Conservation (phyloP, 768 basidiomycete species). For the Leccinum rimulosum region DNA sequence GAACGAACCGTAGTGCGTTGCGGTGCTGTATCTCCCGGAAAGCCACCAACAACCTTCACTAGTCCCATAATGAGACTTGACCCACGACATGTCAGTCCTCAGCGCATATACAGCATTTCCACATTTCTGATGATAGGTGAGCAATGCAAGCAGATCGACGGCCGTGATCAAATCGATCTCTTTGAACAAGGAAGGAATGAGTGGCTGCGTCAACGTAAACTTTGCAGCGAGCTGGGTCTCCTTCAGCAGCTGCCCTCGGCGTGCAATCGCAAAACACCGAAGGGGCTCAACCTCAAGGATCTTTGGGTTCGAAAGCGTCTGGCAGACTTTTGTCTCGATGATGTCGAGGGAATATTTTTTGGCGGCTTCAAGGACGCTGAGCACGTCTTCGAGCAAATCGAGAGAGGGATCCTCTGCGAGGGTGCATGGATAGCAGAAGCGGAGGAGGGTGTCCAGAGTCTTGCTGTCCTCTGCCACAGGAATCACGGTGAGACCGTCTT, state of each 20-base stretch:
- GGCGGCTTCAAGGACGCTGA: constrained; percentile 9
- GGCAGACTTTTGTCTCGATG: neutral
- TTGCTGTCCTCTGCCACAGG: neutral
- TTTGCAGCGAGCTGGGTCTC: neutral
- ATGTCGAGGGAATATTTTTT: constrained; percentile 15
- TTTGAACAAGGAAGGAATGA: neutral
- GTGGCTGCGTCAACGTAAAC: neutral
- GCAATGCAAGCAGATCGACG: neutral
- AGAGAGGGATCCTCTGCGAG: constrained; percentile 15
- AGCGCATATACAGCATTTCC: neutral
- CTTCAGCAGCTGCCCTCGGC: neutral
- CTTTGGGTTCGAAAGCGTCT: neutral
- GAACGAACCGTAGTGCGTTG: neutral
- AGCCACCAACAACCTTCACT: neutral
- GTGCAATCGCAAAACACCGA: neutral
- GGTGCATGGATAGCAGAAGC: constrained; percentile 29
- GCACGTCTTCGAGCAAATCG: neutral
- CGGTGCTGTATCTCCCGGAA: neutral
- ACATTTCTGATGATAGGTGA: neutral
- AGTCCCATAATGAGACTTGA: neutral
- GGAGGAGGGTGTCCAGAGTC: constrained; percentile 24
- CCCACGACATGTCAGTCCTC: neutral
- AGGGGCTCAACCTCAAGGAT: neutral
- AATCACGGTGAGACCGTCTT: neutral
- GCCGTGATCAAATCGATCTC: neutral